phyloP scores from a whole-genome alignment of 805 yeast species.

The Vanderwaltozyma tropicalis region DNA sequence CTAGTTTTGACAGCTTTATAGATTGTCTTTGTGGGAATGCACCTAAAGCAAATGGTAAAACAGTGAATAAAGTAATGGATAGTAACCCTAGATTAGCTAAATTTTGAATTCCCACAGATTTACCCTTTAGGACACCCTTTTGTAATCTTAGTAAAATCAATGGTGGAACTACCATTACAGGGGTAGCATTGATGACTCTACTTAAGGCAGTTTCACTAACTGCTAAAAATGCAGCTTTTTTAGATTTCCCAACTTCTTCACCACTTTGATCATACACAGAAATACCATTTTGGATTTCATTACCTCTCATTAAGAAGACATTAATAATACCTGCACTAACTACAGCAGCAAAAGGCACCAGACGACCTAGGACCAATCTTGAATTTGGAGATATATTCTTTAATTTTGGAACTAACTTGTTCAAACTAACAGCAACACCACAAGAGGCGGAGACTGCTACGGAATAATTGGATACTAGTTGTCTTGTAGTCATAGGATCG shows the following conservation, averaged over 20 bases:
- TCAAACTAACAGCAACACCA: constrained; percentile 88
- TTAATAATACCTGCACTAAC: constrained; percentile 94
- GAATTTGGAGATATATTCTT: constrained; percentile 61
- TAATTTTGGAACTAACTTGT: constrained; percentile 80
- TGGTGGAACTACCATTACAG: constrained; percentile 96
- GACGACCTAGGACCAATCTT: constrained; percentile 61
- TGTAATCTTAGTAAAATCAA: constrained; percentile 71
- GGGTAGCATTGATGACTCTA: constrained; percentile 92
- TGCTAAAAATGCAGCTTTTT: constrained; percentile 81
- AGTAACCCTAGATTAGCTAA: constrained; percentile 77
- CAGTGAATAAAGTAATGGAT: constrained; percentile 74
- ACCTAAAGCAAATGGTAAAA: constrained; percentile 88
- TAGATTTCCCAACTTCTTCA: constrained; percentile 61
- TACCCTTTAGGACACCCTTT: constrained; percentile 55
- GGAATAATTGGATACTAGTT: constrained; percentile 67
- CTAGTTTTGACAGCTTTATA: constrained; percentile 50
- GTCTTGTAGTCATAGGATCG: constrained; percentile 73
- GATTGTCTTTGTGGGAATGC: constrained; percentile 85
- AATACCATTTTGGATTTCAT: constrained; percentile 82
- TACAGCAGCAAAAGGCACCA: constrained; percentile 98
- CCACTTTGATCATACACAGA: constrained; percentile 58
- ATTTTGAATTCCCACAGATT: constrained; percentile 54
- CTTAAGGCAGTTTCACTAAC: constrained; percentile 96
- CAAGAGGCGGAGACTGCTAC: constrained; percentile 93
- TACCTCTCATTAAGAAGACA: constrained; percentile 93